A percentile compares a stretch with the other conserved stretches of the same genome.
phyloP scores from a whole-genome alignment of 495 filamentous ascomycete species.

The Tuber magnatum region DNA sequence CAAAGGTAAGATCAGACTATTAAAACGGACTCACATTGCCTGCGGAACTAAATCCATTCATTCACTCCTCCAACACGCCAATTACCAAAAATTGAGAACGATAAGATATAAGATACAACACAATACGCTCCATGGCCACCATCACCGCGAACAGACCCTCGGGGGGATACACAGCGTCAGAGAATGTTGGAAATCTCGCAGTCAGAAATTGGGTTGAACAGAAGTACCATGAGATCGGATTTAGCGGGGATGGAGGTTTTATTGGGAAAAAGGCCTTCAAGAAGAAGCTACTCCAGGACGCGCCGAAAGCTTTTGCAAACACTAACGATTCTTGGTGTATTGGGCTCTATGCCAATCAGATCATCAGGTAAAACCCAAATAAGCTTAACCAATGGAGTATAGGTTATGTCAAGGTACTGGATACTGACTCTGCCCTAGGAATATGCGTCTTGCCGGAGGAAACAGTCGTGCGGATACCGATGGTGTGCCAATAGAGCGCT shows the following conservation, averaged over 20 bases:
- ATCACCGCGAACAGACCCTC: not conserved
- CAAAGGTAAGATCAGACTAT: not conserved
- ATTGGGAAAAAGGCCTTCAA: conserved; percentile 2
- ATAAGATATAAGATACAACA: not conserved
- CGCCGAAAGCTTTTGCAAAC: not conserved
- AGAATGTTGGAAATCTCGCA: not conserved
- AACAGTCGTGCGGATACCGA: not conserved
- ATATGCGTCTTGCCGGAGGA: not conserved
- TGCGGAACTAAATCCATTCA: not conserved
- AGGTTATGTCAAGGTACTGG: not conserved
- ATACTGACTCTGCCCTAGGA: not conserved
- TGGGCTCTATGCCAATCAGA: conserved; percentile 3
- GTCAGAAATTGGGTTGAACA: conserved; percentile 3
- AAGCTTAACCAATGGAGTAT: conserved; percentile 1
- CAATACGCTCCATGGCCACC: not conserved
- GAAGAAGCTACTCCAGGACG: not conserved
- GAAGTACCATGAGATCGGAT: not conserved
- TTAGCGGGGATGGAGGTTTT: not conserved
- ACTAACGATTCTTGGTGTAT: not conserved
- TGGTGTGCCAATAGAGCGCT: not conserved
- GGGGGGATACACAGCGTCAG: not conserved
- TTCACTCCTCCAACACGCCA: not conserved
- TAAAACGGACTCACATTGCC: not conserved
- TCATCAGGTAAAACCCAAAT: conserved; percentile 1
- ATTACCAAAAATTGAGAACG: not conserved